These are phyloP conservation scores for Hymenochaete sp. DNA, from an alignment of 1,284 basidiomycete species.

Conservation along the genomic window DNA sequence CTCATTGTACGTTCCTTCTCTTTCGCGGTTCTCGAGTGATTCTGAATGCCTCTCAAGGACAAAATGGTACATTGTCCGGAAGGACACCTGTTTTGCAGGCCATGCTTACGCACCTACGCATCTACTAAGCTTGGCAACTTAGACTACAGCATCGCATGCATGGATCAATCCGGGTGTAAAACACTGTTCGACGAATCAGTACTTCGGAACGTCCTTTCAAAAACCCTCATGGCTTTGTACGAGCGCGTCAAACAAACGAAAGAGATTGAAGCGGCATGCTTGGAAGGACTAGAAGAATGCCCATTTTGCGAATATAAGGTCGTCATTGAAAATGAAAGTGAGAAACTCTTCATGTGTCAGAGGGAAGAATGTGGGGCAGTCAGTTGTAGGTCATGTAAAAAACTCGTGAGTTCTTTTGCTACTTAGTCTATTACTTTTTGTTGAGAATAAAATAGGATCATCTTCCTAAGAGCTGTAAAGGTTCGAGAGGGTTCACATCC, in stretches of 20 bases:
- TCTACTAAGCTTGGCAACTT: conserved; percentile 42
- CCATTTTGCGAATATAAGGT: conserved; percentile 81
- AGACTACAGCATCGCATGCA: conserved; percentile 56
- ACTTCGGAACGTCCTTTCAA: conserved; percentile 51
- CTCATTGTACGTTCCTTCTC: conserved; percentile 48
- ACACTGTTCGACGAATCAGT: conserved; percentile 60
- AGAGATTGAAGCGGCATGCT: conserved; percentile 64
- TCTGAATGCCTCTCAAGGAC: conserved; percentile 35
- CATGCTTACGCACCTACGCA: conserved; percentile 47
- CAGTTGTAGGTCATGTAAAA: conserved; percentile 72
- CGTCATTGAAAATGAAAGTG: conserved; percentile 69
- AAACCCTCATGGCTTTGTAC: conserved; percentile 60
- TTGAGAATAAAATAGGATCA: conserved; percentile 49
- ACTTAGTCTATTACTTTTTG: conserved; percentile 5
- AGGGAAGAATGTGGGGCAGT: conserved; percentile 64
- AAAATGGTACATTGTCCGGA: conserved; percentile 82
- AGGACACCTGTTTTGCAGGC: conserved; percentile 64
- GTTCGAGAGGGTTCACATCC: conserved; percentile 28
- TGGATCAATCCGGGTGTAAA: conserved; percentile 70
- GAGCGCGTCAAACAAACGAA: conserved; percentile 70
- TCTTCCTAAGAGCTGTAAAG: conserved; percentile 80
- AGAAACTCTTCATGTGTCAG: conserved; percentile 74
- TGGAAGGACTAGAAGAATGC: conserved; percentile 75
- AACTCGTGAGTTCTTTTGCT: conserved; percentile 39
- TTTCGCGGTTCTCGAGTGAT: not conserved